Base-by-base conservation (phyloP, 257 asterid species). In the Plantago elongata region DNA sequence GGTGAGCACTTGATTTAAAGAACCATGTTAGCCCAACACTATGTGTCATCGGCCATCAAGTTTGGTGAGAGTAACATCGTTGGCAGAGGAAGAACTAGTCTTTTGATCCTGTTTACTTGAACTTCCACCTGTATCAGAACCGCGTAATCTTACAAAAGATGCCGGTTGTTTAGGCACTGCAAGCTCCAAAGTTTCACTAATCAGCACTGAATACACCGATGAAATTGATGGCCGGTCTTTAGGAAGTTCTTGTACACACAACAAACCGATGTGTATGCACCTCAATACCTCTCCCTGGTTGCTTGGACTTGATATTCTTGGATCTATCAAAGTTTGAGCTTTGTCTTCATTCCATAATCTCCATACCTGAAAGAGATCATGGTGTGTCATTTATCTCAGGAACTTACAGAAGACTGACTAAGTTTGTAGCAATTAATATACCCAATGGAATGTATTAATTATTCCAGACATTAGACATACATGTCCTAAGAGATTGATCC, bases 221-320 rank as follows among this genome's bases (percentile, higher is more conserved):
- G 74, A 67, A 9, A 78, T 54, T 14, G 62, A 57, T 11, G 84
- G 88, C 74, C 84, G 71, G 11, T 78, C 79, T 13, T 51, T 68
- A 11, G 71, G 79, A 45, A 57, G 54, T 55, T 78, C 84, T 63
- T 82, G 85, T 44, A 82, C 83, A 5, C 81, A 79, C 40, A 82
- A 61, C 34, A 82, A 51, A 37, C 83, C 83, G 9, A 79, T 72
- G 43, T 74, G 83, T 13, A 81, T 64, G 69, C 78, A 77, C 61
- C 84, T 64, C 67, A 64, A 2, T 15, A 73, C 63, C 68, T 84
- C 78, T 47, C n/a, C 60, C 44, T 37, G 66, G 7, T 60, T 55
- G 46, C 40, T 9, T 3, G 65, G 61, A 50, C 63, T 45, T 29
- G 57, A 62, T 46, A 81, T 50, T 45, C 72, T 51, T 27, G 77